These are phyloP conservation scores for Oryza brachyantha DNA, from an alignment of 176 grass and related monocot species.

Conservation along the genomic window DNA sequence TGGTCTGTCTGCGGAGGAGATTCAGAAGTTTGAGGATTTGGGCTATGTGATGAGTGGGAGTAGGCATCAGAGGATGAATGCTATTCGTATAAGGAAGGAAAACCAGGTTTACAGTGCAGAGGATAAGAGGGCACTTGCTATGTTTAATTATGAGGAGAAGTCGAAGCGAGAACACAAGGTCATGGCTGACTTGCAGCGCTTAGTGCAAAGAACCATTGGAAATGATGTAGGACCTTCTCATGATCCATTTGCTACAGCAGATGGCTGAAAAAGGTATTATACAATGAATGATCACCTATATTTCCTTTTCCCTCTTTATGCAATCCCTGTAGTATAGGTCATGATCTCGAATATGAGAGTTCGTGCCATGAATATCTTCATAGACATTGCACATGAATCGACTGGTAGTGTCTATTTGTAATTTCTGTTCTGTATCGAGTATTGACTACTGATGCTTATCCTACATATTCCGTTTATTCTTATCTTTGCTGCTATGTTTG, in stretches of 20 bases:
- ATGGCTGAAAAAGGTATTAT: constrained; percentile 48
- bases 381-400: background rate
- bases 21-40: constrained; percentile 84
- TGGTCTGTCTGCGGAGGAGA: constrained; percentile 90
- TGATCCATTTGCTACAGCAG: constrained; percentile 79
- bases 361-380: background rate
- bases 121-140: constrained; percentile 92
- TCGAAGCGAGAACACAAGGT: constrained; percentile 87
- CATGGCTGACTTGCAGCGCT: constrained; percentile 95
- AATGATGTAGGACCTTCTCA: constrained; percentile 61
- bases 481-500: background rate
- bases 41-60: constrained; percentile 98
- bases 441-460: background rate
- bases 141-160: constrained; percentile 99
- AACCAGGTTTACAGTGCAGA: constrained; percentile 98
- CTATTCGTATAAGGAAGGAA: constrained; percentile 97
- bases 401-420: background rate
- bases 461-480: background rate
- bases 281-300: constrained; percentile 4
- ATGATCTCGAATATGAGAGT: background rate
- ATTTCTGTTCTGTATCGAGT: constrained; percentile 35
- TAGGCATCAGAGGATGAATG: constrained; percentile 98
- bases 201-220: constrained; percentile 92
- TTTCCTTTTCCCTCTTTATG: constrained; percentile 1
- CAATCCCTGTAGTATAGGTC: constrained; percentile 15